Evolutionary conservation across 257 asterid species (phyloP).

Genomic region (Parsonsia alboflavescens): DNA sequence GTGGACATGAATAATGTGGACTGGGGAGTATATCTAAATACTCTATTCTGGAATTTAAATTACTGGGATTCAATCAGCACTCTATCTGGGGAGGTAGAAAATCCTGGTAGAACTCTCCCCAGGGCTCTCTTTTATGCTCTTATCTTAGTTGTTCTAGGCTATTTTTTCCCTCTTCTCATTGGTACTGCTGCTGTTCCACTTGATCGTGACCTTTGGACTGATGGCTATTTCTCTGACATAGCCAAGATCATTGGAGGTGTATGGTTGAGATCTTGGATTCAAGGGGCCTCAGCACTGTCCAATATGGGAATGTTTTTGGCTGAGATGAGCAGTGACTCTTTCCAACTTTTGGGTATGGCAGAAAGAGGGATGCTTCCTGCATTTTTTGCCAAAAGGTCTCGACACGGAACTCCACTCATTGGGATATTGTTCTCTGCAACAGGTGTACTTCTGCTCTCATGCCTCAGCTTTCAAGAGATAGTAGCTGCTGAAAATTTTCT

Average conservation of each 20-base stretch:
- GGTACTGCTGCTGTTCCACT: constrained; percentile 60
- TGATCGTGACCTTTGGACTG: constrained; percentile 50
- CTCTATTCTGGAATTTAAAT: constrained; percentile 68
- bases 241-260: constrained; percentile 61
- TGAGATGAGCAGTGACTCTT: constrained; percentile 73
- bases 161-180: constrained; percentile 51
- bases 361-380: constrained; percentile 62
- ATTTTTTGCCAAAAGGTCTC: constrained; percentile 45
- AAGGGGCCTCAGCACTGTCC: constrained; percentile 62
- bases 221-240: constrained; percentile 60
- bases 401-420: constrained; percentile 45
- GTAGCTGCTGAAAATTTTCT: constrained; percentile 65
- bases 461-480: constrained; percentile 71
- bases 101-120: constrained; percentile 53
- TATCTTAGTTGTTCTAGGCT: constrained; percentile 45
- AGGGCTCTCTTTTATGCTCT: constrained; percentile 57
- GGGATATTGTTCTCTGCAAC: constrained; percentile 61
- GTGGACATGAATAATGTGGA: constrained; percentile 42
- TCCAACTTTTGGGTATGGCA: constrained; percentile 71
- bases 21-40: constrained; percentile 56
- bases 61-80: constrained; percentile 70
- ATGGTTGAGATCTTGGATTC: constrained; percentile 59
- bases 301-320: constrained; percentile 76
- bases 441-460: constrained; percentile 53
- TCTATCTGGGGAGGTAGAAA: constrained; percentile 58